Evolutionary conservation across 106 monocot species (phyloP), one percentile per base, ranked within the genome.

Genomic region (Iris macrosiphon): DNA sequence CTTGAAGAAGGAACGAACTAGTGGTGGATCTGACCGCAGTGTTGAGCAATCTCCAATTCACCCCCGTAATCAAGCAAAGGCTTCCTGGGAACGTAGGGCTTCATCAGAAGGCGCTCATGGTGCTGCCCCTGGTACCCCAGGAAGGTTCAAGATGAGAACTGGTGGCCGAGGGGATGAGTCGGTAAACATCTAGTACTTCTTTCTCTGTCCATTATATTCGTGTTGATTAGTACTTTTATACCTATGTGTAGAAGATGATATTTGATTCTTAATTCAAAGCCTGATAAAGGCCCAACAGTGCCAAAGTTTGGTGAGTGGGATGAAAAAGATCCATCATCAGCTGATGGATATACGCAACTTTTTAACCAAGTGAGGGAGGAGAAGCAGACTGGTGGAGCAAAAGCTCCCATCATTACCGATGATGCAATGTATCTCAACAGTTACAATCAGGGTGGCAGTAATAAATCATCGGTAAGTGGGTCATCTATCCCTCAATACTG

Each of bases 291-390:
- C 12, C 55, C 74, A 7, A 35, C 65, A 18, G 73, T 93, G 52
- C 93, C 93, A 17, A 70, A 73, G 53, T 88, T 93, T 61, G 93
- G 93, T 12, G 80, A 63, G 16, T 93, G 93, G 93, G 84, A 93
- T 67, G 72, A 80, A 8, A 75, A 31, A 10, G 35, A 78, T 46
- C 77, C 87, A 40, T 45, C 73, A 31, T 63, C 83, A 26, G 93
- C 68, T 54, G 93, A 83, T 47, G 78, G 70, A 11, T 93, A 64
- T 57, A 81, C 84, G 12, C 46, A 40, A 27, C 66, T 88, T 14
- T 93, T 93, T 61, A 52, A 93, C 8, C 61, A 70, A 68, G 64
- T 88, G 62, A 84, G 80, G 59, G 69, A 68, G 45, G 93, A 93
- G 52, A 93, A 64, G 62, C 74, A 84, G 60, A 68, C 27, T 26